Conservation (phyloP, 2,329 filamentous ascomycete species). For the Fusarium clavum region DNA sequence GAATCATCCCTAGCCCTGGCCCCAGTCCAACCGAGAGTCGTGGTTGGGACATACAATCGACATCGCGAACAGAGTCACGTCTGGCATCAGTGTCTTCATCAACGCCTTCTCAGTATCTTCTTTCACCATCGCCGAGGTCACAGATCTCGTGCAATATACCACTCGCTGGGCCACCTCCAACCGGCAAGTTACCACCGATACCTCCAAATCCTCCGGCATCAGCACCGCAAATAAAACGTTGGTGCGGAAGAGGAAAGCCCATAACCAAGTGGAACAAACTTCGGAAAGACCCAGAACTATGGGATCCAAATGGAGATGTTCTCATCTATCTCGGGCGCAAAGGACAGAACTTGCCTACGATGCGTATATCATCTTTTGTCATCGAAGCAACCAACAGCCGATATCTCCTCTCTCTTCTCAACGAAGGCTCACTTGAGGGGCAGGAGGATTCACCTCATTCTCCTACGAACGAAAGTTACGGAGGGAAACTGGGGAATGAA, state of each 20-base stretch:
- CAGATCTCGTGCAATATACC: constrained; percentile 34
- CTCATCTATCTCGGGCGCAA: constrained; percentile 66
- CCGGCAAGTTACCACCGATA: constrained; percentile 57
- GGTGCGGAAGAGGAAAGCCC: constrained; percentile 62
- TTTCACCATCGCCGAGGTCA: constrained; percentile 38
- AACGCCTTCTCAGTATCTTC: constrained; percentile 26
- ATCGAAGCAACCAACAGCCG: constrained; percentile 68
- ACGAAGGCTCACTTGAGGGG: constrained; percentile 65
- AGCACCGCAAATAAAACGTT: constrained; percentile 61
- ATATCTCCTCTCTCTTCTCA: constrained; percentile 64
- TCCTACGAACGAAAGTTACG: constrained; percentile 55
- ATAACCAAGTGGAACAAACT: constrained; percentile 68
- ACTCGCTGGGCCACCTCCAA: constrained; percentile 55
- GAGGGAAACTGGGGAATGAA: constrained; percentile 45
- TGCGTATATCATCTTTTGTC: constrained; percentile 68
- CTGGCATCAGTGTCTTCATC: constrained; percentile 27
- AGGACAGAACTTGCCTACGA: constrained; percentile 61
- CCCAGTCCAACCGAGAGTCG: constrained; percentile 21
- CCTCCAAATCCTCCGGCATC: constrained; percentile 44
- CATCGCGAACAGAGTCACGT: constrained; percentile 22
- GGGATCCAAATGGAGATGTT: constrained; percentile 71
- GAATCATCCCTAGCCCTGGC: constrained; percentile 10
- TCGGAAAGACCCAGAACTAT: constrained; percentile 69
- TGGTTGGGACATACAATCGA: constrained; percentile 21
- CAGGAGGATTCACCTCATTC: constrained; percentile 53